phyloP scores from a whole-genome alignment of 352 stramenopile genomes.

The Pythium chondricola region DNA sequence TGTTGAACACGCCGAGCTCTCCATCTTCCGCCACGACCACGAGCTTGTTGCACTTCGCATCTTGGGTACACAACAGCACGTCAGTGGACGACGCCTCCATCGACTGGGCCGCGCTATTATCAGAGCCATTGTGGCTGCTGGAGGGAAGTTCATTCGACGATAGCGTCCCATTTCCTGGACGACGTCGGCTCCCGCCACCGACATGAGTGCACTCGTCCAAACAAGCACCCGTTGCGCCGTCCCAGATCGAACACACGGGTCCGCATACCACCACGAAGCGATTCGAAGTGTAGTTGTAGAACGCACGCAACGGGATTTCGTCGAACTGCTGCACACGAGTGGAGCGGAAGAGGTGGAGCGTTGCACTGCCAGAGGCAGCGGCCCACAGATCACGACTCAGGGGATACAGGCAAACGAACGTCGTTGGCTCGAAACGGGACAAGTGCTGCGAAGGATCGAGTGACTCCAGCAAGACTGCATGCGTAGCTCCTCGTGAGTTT shows the following conservation, averaged over 20 bases:
- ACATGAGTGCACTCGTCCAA: slow-evolving; percentile 54
- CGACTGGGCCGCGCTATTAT: background rate
- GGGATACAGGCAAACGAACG: slow-evolving; percentile 52
- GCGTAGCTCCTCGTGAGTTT: slow-evolving; percentile 19
- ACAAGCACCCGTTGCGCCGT: slow-evolving; percentile 47
- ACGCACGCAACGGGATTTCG: slow-evolving; percentile 59
- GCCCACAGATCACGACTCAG: slow-evolving; percentile 57
- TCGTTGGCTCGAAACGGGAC: slow-evolving; percentile 40
- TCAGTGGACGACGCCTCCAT: slow-evolving; percentile 26
- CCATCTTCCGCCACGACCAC: slow-evolving; percentile 50
- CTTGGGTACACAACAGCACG: slow-evolving; percentile 44
- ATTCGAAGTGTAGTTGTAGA: slow-evolving; percentile 68
- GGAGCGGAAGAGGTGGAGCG: slow-evolving; percentile 50
- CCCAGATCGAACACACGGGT: slow-evolving; percentile 63
- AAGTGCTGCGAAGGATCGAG: slow-evolving; percentile 52
- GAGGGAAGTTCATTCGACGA: background rate
- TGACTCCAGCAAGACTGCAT: slow-evolving; percentile 61
- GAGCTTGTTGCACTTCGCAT: slow-evolving; percentile 56
- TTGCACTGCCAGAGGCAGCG: slow-evolving; percentile 35
- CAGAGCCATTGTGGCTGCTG: slow-evolving; percentile 12
- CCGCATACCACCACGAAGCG: slow-evolving; percentile 59
- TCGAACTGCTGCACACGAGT: slow-evolving; percentile 59
- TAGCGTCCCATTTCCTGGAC: too few species aligned
- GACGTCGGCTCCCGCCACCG: slow-evolving; percentile 17
- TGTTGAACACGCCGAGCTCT: slow-evolving; percentile 61